Conservation (phyloP, 805 yeast genomes). For the Candida palmyrensis region DNA sequence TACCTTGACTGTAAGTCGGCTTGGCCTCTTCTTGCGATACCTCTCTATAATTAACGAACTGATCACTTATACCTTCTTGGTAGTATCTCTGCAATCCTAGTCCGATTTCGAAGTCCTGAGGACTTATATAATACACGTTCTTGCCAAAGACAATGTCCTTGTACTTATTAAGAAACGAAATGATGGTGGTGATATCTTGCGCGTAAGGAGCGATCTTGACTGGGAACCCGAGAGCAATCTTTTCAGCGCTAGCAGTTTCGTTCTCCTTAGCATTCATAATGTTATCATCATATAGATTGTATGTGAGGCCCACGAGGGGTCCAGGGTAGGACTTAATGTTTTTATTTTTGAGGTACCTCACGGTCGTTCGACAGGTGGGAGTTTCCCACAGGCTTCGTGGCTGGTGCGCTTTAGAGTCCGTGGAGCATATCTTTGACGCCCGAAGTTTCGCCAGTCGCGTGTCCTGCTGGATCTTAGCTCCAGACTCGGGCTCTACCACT, state of each 20-base stretch:
- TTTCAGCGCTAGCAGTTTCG: conserved; percentile 13
- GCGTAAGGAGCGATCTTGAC: conserved; percentile 21
- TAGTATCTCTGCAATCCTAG: conserved; percentile 16
- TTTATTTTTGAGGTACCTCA: conserved; percentile 22
- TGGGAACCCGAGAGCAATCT: conserved; percentile 32
- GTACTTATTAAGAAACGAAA: conserved; percentile 29
- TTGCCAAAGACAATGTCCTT: conserved; percentile 14
- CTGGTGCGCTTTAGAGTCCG: conserved; percentile 4
- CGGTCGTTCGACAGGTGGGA: conserved; percentile 24
- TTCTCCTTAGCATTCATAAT: conserved; percentile 13
- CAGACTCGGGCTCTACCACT: not conserved
- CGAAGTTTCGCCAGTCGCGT: not conserved
- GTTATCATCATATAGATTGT: conserved; percentile 35
- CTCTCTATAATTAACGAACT: not conserved
- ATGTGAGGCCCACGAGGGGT: conserved; percentile 30
- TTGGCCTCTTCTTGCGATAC: conserved; percentile 3
- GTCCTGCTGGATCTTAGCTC: not conserved
- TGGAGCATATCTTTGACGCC: not conserved
- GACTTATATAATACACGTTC: conserved; percentile 22
- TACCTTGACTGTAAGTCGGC: conserved; percentile 3
- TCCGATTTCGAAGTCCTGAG: conserved; percentile 34
- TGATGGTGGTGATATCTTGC: conserved; percentile 27
- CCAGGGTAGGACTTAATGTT: conserved; percentile 33
- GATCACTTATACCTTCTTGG: not conserved
- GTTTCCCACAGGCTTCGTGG: too few relatives aligned